These are phyloP conservation scores for Coemansia sp. DNA, from an alignment of 192 early-diverging fungal genomes.

Conservation along the genomic window DNA sequence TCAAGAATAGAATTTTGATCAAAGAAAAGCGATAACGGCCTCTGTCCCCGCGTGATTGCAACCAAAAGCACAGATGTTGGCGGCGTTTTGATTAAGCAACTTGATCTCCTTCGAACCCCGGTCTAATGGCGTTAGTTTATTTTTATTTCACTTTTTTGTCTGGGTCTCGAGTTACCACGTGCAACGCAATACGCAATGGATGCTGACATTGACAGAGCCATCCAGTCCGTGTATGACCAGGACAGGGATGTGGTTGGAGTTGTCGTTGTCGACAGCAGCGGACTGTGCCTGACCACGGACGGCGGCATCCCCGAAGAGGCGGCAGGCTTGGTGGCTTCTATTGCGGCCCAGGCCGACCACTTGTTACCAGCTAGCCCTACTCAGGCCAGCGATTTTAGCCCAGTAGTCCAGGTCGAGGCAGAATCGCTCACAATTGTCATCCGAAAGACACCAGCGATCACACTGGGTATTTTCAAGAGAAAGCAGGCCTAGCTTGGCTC, in stretches of 20 bases:
- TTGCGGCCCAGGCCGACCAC: constrained; percentile 20
- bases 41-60: not conserved
- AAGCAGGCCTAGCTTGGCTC: not conserved
- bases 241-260: constrained; percentile 29
- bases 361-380: constrained; percentile 11
- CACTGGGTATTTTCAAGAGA: constrained; percentile 32
- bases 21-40: not conserved
- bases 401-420: constrained; percentile 46
- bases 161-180: not conserved
- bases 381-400: not conserved
- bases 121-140: no score
- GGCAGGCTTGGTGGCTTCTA: constrained; percentile 38
- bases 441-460: constrained; percentile 14
- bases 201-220: constrained; percentile 22
- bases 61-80: not conserved
- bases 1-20: not conserved
- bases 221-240: constrained; percentile 26
- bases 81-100: not conserved
- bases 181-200: constrained; percentile 22
- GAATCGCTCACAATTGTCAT: constrained; percentile 25
- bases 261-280: constrained; percentile 44
- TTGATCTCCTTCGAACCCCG: no score
- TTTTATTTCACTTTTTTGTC: not conserved
- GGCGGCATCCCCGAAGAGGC: constrained; percentile 37
- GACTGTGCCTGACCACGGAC: constrained; percentile 36